These are phyloP conservation scores for Striga hermonthica DNA, from an alignment of 305 asterid genomes.

Conservation along the genomic window DNA sequence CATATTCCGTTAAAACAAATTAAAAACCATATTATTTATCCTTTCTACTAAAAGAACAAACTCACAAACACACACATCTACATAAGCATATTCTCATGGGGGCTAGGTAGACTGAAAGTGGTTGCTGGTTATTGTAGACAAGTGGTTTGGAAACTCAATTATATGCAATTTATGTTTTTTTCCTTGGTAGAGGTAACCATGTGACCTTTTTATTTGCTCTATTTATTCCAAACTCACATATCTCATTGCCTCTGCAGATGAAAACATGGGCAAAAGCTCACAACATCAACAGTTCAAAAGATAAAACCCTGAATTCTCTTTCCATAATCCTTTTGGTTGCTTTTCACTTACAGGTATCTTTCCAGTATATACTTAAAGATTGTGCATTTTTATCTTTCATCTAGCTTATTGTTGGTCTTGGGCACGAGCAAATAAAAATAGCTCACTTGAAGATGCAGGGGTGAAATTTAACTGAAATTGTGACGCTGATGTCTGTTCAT, in stretches of 20 bases:
- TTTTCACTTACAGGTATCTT: conserved; percentile 89
- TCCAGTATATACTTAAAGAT: conserved; percentile 10
- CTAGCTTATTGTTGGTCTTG: not conserved
- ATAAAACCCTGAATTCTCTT: conserved; percentile 83
- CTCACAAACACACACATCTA: no score
- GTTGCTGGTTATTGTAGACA: no score
- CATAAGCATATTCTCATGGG: no score
- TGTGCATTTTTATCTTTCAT: not conserved
- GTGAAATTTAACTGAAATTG: not conserved
- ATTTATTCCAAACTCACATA: conserved; percentile 20
- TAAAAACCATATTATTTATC: no score
- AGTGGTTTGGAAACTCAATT: not conserved
- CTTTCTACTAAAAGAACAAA: no score
- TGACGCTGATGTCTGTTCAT: not conserved
- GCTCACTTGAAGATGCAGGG: conserved; percentile 11
- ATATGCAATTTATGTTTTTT: conserved; percentile 12
- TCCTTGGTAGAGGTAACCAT: conserved; percentile 13
- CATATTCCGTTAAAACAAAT: no score
- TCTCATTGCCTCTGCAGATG: conserved; percentile 56
- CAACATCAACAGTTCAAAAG: conserved; percentile 81
- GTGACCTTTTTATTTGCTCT: conserved; percentile 12
- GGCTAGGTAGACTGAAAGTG: no score
- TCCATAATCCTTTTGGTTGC: conserved; percentile 85
- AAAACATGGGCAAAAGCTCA: conserved; percentile 91
- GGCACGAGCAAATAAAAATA: not conserved